Conservation (phyloP, 768 basidiomycete species). For the Melanogaster broomeanus region DNA sequence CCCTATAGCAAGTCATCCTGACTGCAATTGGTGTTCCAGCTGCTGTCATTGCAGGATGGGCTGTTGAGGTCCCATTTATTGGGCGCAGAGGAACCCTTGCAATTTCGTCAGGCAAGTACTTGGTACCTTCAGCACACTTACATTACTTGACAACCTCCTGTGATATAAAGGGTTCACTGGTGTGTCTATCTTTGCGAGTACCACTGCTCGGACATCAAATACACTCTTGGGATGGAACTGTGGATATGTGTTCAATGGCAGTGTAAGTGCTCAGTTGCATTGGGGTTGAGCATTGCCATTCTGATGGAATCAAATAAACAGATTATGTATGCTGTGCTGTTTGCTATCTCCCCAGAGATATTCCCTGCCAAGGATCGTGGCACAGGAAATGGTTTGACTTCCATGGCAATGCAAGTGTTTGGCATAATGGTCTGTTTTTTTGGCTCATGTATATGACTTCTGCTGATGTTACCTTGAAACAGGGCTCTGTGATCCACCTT, state of each 20-base stretch:
- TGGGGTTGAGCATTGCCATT: neutral
- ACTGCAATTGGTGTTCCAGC: conserved; percentile 70
- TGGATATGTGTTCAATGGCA: conserved; percentile 65
- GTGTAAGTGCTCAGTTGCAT: conserved; percentile 38
- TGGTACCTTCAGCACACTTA: conserved; percentile 11
- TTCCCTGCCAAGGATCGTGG: conserved; percentile 75
- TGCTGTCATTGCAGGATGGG: conserved; percentile 69
- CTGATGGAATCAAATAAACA: conserved; percentile 21
- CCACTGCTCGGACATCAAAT: conserved; percentile 68
- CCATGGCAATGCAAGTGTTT: conserved; percentile 63
- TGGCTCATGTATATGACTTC: neutral
- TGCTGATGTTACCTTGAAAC: neutral
- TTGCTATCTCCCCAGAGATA: conserved; percentile 68
- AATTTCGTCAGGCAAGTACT: conserved; percentile 57
- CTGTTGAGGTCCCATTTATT: conserved; percentile 63
- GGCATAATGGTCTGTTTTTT: conserved; percentile 59
- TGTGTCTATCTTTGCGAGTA: conserved; percentile 71
- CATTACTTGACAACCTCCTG: conserved; percentile 46
- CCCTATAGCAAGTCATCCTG: conserved; percentile 63
- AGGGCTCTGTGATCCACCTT: conserved; percentile 74
- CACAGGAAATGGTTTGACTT: conserved; percentile 67
- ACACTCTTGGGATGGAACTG: conserved; percentile 81
- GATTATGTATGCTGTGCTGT: conserved; percentile 78
- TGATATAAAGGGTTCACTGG: conserved; percentile 67
- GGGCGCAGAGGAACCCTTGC: conserved; percentile 71